Evolutionary conservation across 139 green algal species (phyloP), one percentile per base, ranked within the genome.

Genomic region (Tetradesmus lagerheimii): DNA sequence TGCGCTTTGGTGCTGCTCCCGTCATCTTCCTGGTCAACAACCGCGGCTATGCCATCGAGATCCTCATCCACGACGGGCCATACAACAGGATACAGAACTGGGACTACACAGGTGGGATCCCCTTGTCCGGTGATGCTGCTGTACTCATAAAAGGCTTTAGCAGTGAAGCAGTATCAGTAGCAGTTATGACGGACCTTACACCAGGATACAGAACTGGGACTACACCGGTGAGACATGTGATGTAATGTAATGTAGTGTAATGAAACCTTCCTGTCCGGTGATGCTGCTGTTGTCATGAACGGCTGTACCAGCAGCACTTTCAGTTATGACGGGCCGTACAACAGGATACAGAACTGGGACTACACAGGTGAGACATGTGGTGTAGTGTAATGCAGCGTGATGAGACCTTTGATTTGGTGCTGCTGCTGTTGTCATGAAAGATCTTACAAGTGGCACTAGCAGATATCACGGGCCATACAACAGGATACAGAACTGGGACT

Each of bases 1-100:
- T 98, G 81, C 91, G 94, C 3, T 96, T 94, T 83, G 45, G 77
- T 6, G 38, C 92, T 20, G 94, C 94, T 83, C 95, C 96, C 29
- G 93, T 98, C 87, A 97, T 98, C 82, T 91, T 98, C 81, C 94
- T 98, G 8, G 93, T 98, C 91, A 98, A 98, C 93, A 98, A 98
- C 85, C 91, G 75, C 0, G 94, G 91, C 2, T 97, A 97, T 87
- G 95, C 93, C 16, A 97, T 97, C n/a, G 94, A 97, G 83, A 94
- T 95, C 31, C 35, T 75, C 41, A 90, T 90, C 37, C 86, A 90
- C 43, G 78, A 81, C 80, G 91, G 91, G 20, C 75, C 67, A 0
- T 92, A 92, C 90, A 92, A 93, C 74, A 23, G 29, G 29, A 92
- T 94, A 9, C 67, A 83, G 85, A 80, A 82, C 85, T 89, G 85